These are phyloP conservation scores for Anthoceros angustus DNA, from an alignment of 225 moss, liverwort and hornwort species.

Conservation along the genomic window DNA sequence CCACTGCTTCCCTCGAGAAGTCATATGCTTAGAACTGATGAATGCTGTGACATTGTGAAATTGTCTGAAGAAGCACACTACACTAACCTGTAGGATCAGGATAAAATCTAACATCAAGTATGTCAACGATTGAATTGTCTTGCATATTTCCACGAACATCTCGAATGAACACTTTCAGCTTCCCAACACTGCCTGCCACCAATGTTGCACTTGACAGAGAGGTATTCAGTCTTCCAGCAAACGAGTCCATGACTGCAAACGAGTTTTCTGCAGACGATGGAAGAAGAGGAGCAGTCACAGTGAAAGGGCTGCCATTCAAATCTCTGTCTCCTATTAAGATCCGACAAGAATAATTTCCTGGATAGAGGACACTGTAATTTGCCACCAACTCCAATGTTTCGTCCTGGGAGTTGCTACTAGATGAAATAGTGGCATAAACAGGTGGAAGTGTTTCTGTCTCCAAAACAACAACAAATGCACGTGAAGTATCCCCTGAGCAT, in stretches of 20 bases:
- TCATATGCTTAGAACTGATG: too few species aligned
- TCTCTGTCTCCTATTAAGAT: neutral
- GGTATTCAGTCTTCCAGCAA: conserved; percentile 2
- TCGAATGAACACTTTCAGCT: neutral
- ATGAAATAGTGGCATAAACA: neutral
- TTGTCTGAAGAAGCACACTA: conserved; percentile 1
- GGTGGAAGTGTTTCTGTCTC: neutral
- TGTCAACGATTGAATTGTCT: neutral
- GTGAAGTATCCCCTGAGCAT: neutral
- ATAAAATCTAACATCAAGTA: neutral
- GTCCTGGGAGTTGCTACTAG: neutral
- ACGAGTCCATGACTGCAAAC: neutral
- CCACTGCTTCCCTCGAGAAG: too few species aligned
- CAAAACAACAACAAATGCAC: neutral
- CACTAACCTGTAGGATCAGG: neutral
- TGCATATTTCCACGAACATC: neutral
- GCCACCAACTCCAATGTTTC: neutral
- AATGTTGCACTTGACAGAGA: neutral
- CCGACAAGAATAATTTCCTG: neutral
- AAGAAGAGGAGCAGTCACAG: neutral
- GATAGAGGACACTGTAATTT: neutral
- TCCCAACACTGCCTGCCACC: neutral
- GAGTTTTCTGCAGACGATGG: neutral
- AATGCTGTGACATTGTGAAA: conserved; percentile 14
- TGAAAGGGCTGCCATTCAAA: neutral